phyloP scores from a whole-genome alignment of 2,329 filamentous ascomycete genomes.

The Sclerotinia trifoliorum region DNA sequence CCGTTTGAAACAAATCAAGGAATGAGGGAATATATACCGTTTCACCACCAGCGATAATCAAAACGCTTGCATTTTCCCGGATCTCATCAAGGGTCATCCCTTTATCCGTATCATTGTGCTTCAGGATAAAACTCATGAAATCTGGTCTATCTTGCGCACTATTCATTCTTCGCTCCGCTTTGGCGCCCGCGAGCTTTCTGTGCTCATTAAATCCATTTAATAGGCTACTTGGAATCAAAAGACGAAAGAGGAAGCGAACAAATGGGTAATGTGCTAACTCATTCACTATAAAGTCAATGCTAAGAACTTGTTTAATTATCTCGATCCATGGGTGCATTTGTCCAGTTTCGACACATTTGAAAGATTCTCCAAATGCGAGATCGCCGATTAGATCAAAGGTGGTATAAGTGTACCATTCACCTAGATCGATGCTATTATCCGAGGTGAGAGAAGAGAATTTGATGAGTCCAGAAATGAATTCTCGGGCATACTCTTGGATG shows the following conservation, averaged over 20 bases:
- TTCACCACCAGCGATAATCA: constrained; percentile 20
- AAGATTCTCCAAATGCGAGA: constrained; percentile 46
- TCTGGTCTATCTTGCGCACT: constrained; percentile 5
- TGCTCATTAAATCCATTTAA: accelerated
- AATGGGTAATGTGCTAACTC: neutral
- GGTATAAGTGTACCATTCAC: constrained; percentile 40
- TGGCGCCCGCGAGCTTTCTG: neutral
- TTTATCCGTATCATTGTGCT: constrained; percentile 15
- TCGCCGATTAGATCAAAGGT: constrained; percentile 46
- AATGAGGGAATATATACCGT: neutral
- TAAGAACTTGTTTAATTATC: neutral
- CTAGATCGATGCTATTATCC: constrained; percentile 25
- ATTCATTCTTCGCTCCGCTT: constrained; percentile 10
- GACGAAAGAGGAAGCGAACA: too few species aligned
- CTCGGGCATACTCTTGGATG: constrained; percentile 16
- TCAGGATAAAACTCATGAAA: constrained; percentile 21
- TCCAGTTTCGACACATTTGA: constrained; percentile 37
- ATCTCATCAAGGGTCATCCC: constrained; percentile 20
- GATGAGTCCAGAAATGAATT: constrained; percentile 12
- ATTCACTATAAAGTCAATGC: accelerated
- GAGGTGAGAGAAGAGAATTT: constrained; percentile 12
- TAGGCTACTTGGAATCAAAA: neutral
- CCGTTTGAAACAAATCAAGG: constrained; percentile 26
- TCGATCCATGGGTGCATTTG: constrained; percentile 10
- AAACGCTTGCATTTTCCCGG: constrained; percentile 6